Evolutionary conservation across 805 yeast genomes (phyloP), one percentile per base, ranked within the genome.

Genomic region (Candida alai): DNA sequence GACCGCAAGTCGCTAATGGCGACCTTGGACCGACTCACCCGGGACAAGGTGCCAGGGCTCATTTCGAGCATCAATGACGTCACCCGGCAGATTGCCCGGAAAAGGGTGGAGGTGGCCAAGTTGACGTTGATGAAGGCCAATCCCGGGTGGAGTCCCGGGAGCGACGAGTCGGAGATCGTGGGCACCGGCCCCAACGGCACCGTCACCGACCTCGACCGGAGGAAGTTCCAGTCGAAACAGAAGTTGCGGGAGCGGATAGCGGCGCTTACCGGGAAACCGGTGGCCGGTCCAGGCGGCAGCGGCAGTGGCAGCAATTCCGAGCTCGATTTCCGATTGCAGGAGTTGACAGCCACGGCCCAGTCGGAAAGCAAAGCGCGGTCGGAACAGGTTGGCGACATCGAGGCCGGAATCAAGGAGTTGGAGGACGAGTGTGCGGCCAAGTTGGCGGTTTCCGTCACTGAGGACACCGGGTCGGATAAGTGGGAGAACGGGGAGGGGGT

Each of bases 101-200:
- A 82, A 2, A 85, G 80, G 47, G 66, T 84, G 37, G 84, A 81
- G 45, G 50, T 82, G 11, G 77, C 74, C 54, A 77, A 80, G 47
- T 56, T 72, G 23, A 58, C 68, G 37, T 60, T 80, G 43, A 69
- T 65, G 31, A 75, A 71, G 45, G 76, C 76, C 42, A 73, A 84
- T 49, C 96, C 96, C 8, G 72, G 77, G 2, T 70, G 87, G 58
- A 47, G 46, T 24, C 68, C 71, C 1, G 56, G 55, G 15, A 44
- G 35, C 28, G 44, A 52, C 14, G 68, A 61, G 21, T 52, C 54
- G 1, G 63, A 62, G 10, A 70, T 82, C 31, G 66, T 70, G 18
- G 97, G 96, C 4, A 76, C 93, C 5, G 97, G 97, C 6, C 82
- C 87, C 30, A 78, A 82, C 49, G 97, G 97, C 19, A 77, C 78